These are phyloP conservation scores for Davidsoniella eucalypti DNA, from an alignment of 2,329 filamentous ascomycete genomes.

Conservation along the genomic window DNA sequence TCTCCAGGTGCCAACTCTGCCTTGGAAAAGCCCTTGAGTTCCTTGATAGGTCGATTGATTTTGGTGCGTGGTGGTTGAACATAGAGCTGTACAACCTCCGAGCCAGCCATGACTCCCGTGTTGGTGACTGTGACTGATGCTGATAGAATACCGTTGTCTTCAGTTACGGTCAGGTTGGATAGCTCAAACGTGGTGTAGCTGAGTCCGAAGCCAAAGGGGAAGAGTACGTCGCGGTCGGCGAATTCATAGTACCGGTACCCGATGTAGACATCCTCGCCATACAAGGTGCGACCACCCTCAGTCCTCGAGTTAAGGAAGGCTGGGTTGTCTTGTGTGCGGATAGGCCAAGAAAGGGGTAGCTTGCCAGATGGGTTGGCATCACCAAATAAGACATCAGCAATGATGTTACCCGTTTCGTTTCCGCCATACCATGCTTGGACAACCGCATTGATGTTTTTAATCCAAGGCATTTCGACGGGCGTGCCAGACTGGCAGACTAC, in stretches of 20 bases:
- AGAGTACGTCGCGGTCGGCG: conserved; percentile 46
- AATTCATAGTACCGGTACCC: conserved; percentile 72
- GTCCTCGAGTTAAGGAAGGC: conserved; percentile 58
- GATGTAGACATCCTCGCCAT: conserved; percentile 67
- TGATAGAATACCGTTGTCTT: conserved; percentile 45
- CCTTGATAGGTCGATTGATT: conserved; percentile 41
- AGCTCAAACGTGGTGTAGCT: conserved; percentile 56
- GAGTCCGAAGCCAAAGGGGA: conserved; percentile 66
- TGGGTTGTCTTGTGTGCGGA: conserved; percentile 47
- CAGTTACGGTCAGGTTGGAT: conserved; percentile 30
- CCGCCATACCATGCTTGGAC: conserved; percentile 74
- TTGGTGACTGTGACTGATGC: conserved; percentile 42
- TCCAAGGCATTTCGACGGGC: conserved; percentile 57
- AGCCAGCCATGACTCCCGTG: conserved; percentile 35
- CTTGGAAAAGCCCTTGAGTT: conserved; percentile 51
- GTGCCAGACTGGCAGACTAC: conserved; percentile 67
- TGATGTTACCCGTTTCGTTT: conserved; percentile 70
- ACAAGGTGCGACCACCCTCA: conserved; percentile 55
- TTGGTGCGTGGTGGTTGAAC: conserved; percentile 32
- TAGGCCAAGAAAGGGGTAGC: conserved; percentile 58
- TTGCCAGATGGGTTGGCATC: conserved; percentile 60
- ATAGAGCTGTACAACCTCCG: conserved; percentile 43
- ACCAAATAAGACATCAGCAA: conserved; percentile 63
- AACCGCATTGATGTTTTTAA: conserved; percentile 32
- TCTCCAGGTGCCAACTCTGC: conserved; percentile 44